Base-by-base conservation (phyloP, 1,139 yeast genomes). In the Saccharomycopsis hybrid region DNA sequence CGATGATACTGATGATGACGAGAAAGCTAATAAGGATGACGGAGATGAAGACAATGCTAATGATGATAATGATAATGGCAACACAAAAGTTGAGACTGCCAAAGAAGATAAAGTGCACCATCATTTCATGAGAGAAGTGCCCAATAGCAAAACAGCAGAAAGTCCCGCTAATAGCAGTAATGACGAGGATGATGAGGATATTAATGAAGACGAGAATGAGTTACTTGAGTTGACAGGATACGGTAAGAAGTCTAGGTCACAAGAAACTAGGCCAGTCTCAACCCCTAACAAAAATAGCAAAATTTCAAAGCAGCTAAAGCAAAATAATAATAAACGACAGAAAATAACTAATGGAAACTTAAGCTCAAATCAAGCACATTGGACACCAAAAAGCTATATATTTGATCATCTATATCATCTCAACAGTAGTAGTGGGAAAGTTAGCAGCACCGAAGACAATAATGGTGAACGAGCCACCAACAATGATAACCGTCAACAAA, bases 221-320 rank as follows among this genome's bases (percentile, higher is more conserved):
- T 38, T 50, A 31, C 41, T 50, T 5, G 54, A 40, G 43, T 32
- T 50, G 31, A 50, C 54, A 27, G 54, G 54, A 9, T 50, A 50
- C 30, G 53, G 44, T 36, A 36, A 38, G 18, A 18, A 27, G 29
- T 36, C 39, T 7, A 11, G 24, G 9, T n/a, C 35, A 9, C 24
- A 42, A 25, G 35, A 7, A 7, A 8, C 35, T 31, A 8, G 11
- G 11, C 11, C 35, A 7, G 13, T 9, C 24, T 36, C 39, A 36
- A 7, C n/a, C 24, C 5, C n/a, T 36, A 11, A 36, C 9, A 32
- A 11, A 32, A 36, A 24, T 13, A n/a, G n/a, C 39, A 13, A 11
- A 13, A 7, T 8, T 5, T 9, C 24, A 11, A 13, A 36, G 39
- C 39, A 24, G 39, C 39, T 11, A 8, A 7, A 8, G 7, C 11